phyloP scores from a whole-genome alignment of 345 rosid genomes.

The Gossypium anomalum region DNA sequence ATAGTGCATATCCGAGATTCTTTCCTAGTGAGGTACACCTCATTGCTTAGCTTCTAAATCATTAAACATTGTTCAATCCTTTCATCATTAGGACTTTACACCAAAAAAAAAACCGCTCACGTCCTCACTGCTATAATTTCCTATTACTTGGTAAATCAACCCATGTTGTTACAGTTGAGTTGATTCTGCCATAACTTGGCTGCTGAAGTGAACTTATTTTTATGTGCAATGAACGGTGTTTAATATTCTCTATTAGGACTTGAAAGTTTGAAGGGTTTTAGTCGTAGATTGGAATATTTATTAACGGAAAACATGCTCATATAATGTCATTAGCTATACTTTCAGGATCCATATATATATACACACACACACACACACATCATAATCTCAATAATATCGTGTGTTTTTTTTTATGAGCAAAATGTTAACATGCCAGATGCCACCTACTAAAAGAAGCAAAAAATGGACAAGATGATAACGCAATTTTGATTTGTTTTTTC shows the following conservation, averaged over 20 bases:
- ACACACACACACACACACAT: not conserved
- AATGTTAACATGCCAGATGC: not conserved
- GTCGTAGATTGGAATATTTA: not conserved
- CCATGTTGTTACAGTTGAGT: not conserved
- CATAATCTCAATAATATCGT: not conserved
- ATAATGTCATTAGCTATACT: not conserved
- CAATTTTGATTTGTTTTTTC: not conserved
- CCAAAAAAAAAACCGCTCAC: too few species aligned
- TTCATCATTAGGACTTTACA: not conserved
- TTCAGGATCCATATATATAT: not conserved
- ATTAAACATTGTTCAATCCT: not conserved
- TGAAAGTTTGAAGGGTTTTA: not conserved
- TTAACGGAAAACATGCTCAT: not conserved
- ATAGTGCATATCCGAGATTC: constrained; percentile 35
- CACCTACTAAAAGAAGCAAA: not conserved
- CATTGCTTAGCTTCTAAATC: not conserved
- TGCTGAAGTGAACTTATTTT: not conserved
- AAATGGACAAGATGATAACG: not conserved
- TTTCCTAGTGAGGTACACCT: constrained; percentile 53
- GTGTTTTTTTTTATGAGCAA: not conserved
- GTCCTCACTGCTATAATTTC: not conserved
- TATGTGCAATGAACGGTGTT: not conserved
- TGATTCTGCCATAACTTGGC: not conserved
- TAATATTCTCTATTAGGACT: not conserved
- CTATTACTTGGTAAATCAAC: not conserved